Percentiles rank a stretch among this genome's conserved stretches.
These are phyloP conservation scores for Podospora anserina DNA, from an alignment of 495 filamentous ascomycete species.

Conservation along the genomic window DNA sequence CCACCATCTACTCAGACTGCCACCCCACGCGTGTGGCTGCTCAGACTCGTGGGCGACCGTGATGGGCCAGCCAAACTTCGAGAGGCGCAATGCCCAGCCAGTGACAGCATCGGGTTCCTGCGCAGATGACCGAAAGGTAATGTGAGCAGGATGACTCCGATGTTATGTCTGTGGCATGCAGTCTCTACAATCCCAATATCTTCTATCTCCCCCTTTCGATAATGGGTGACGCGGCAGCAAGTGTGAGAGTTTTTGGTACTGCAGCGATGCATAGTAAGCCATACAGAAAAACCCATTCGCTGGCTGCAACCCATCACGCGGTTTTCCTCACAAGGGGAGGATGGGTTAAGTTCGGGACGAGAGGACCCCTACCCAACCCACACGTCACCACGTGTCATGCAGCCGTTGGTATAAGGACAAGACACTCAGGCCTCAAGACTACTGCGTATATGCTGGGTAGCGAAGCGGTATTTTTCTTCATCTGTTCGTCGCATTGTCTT, in stretches of 20 bases:
- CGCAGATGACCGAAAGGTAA: slow-evolving; percentile 24
- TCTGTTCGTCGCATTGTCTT: slow-evolving; percentile 1
- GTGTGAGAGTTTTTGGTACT: no score
- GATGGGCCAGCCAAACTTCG: neutral
- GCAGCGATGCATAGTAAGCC: neutral
- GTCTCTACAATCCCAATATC: slow-evolving; percentile 4
- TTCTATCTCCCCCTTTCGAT: neutral
- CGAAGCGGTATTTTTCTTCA: slow-evolving; percentile 2
- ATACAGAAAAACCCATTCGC: slow-evolving; percentile 7
- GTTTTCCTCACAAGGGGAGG: slow-evolving; percentile 5
- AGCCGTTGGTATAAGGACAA: slow-evolving; percentile 26
- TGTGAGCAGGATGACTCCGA: neutral
- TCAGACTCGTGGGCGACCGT: slow-evolving; percentile 5
- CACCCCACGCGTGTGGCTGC: neutral
- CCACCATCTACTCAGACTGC: neutral
- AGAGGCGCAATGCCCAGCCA: slow-evolving; percentile 18
- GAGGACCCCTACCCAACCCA: slow-evolving; percentile 5
- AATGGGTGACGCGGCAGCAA: neutral
- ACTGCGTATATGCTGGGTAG: neutral
- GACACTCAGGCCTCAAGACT: neutral
- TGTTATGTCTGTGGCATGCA: slow-evolving; percentile 24
- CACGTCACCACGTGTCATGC: slow-evolving; percentile 34
- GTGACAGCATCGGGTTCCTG: slow-evolving; percentile 35
- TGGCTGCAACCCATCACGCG: slow-evolving; percentile 6
- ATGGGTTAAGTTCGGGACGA: neutral